Evolutionary conservation across 2,329 filamentous ascomycete genomes (phyloP).

Genomic region (Clonostachys solani): DNA sequence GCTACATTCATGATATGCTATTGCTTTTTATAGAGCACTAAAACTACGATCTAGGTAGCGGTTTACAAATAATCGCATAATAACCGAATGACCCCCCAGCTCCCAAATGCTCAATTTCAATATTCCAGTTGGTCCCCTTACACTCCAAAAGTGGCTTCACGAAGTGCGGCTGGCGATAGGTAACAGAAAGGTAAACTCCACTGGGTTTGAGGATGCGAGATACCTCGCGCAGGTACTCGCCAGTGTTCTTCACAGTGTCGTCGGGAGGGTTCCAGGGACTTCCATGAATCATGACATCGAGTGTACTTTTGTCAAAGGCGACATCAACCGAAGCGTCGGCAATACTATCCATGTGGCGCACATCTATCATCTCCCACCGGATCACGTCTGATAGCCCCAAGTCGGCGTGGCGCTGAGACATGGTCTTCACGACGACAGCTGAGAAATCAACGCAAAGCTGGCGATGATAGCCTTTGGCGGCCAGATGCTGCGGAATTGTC

Average conservation of each 20-base stretch:
- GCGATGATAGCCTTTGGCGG: constrained; percentile 38
- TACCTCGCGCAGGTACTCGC: constrained; percentile 45
- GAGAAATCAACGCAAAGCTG: constrained; percentile 58
- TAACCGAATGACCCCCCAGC: background rate
- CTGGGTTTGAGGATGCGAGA: constrained; percentile 39
- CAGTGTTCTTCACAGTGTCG: constrained; percentile 40
- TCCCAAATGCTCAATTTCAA: constrained; percentile 3
- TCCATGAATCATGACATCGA: constrained; percentile 52
- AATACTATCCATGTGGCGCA: constrained; percentile 41
- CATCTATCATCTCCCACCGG: constrained; percentile 45
- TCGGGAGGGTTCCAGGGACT: constrained; percentile 47
- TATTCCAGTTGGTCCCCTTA: constrained; percentile 18
- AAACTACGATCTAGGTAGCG: background rate
- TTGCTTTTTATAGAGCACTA: too few relatives aligned
- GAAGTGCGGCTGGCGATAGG: constrained; percentile 51
- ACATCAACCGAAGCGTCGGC: constrained; percentile 39
- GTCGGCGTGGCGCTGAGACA: constrained; percentile 35
- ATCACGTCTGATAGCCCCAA: constrained; percentile 24
- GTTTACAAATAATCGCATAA: background rate
- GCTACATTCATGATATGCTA: too few relatives aligned
- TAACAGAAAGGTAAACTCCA: constrained; percentile 46
- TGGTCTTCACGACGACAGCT: constrained; percentile 43
- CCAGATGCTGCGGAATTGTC: constrained; percentile 46
- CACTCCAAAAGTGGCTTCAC: constrained; percentile 39
- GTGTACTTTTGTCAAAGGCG: constrained; percentile 52